Base-by-base conservation (phyloP, 1,139 yeast species). In the Sugiyamaella paludigena region DNA sequence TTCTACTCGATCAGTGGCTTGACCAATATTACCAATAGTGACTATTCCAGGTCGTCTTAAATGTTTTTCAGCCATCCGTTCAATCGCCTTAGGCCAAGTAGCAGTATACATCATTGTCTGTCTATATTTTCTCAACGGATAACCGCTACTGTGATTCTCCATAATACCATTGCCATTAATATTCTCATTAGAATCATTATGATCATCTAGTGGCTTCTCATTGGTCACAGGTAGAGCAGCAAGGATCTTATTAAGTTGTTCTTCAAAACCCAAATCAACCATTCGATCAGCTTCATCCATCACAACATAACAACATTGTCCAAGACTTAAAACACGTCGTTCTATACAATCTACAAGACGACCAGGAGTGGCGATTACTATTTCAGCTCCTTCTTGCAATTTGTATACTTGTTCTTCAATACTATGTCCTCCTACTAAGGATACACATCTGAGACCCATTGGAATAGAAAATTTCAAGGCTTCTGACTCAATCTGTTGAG, bases 241-340 rank as follows among this genome's bases (percentile, higher is more conserved):
- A 49, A 87, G 67, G 15, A 92, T 79, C 28, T 75, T 72, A 33
- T 76, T 78, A 40, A 92, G 77, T 56, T 88, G 88, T 43, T 80
- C 86, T 61, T 89, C 96, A 65, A 92, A 91, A 2, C 98, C 98
- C 79, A 91, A 76, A 64, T 91, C 96, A 39, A 92, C 83, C 97
- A 91, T 91, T 60, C 89, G 75, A 66, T 91, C 98, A 1, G 96
- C 96, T 67, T 91, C 98, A 70, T 91, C 98, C 74, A 89, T 75
- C 1, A 87, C 83, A 13, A 91, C 71, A 57, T 81, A 86, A 54
- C 77, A 76, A 56, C 95, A 81, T 54, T 80, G 80, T 41, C 71
- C 72, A 36, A 91, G 68, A 2, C 78, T 78, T 2, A 89, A 57
- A 12, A 85, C 71, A 27, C 80, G 80, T 48, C 87, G 73, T 49